phyloP scores from a whole-genome alignment of 1,139 yeast species.

The Kurtzmaniella natalensis region DNA sequence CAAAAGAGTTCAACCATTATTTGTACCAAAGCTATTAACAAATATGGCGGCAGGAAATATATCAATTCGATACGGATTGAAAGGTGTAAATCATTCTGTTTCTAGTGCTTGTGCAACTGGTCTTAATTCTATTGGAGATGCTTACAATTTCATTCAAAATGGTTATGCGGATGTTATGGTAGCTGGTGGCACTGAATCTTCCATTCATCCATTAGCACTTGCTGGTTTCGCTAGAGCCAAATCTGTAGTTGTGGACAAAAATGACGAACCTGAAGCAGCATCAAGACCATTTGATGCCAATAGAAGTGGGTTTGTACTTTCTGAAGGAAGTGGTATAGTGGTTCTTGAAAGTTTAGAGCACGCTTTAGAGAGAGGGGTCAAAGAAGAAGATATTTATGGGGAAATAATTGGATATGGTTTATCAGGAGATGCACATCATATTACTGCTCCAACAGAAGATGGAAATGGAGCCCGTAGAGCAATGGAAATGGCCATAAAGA shows the following conservation, averaged over 20 bases:
- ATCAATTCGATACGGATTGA: conserved; percentile 68
- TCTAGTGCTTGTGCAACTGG: conserved; percentile 99
- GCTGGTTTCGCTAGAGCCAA: conserved; percentile 93
- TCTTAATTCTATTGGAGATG: conserved; percentile 90
- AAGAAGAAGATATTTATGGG: conserved; percentile 58
- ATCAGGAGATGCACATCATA: conserved; percentile 89
- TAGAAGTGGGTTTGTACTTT: conserved; percentile 84
- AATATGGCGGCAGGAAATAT: conserved; percentile 97
- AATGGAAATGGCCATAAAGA: conserved; percentile 69
- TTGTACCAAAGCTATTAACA: conserved; percentile 76
- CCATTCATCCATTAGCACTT: conserved; percentile 80
- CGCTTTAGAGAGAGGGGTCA: conserved; percentile 60
- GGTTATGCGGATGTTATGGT: conserved; percentile 85
- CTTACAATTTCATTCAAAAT: conserved; percentile 69
- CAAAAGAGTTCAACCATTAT: conserved; percentile 74
- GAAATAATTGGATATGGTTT: conserved; percentile 86
- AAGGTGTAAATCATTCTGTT: conserved; percentile 85
- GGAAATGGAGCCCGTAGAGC: conserved; percentile 86
- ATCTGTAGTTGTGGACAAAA: conserved; percentile 63
- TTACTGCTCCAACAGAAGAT: conserved; percentile 80
- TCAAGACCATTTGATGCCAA: conserved; percentile 83
- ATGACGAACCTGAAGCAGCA: conserved; percentile 58
- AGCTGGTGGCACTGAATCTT: conserved; percentile 91
- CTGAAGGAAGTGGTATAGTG: conserved; percentile 88
- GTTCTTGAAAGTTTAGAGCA: conserved; percentile 74